A percentile compares a stretch with the other conserved stretches of the same genome.
Evolutionary conservation across 345 rosid genomes (phyloP).

Genomic region (Boechera retrofracta): DNA sequence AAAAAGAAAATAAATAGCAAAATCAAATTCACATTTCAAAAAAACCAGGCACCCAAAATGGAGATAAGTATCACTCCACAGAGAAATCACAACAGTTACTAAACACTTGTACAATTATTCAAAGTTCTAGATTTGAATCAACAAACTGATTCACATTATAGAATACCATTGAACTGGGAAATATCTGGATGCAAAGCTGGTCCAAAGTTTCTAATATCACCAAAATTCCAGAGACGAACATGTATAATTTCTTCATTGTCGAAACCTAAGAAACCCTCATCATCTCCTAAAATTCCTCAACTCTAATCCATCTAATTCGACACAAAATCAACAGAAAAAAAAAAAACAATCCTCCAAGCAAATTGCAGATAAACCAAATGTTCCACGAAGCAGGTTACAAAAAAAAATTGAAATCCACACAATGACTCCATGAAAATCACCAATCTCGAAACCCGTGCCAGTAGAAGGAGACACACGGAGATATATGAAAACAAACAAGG

Average conservation of each 20-base stretch:
- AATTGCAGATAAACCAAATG: background rate
- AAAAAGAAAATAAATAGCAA: conserved; percentile 33
- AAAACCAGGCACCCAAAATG: conserved; percentile 1
- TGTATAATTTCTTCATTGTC: too few species aligned
- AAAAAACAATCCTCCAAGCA: conserved; percentile 20
- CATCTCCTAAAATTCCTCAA: background rate
- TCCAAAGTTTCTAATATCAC: background rate
- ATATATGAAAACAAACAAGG: background rate
- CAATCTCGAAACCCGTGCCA: conserved; percentile 33
- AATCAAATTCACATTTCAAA: conserved; percentile 38
- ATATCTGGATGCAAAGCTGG: background rate
- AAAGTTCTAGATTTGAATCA: too few species aligned
- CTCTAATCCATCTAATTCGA: background rate
- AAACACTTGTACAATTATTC: background rate
- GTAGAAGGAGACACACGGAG: conserved; percentile 22
- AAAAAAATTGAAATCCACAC: conserved; percentile 14
- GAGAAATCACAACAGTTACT: conserved; percentile 3
- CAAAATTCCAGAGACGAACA: background rate
- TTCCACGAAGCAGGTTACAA: background rate
- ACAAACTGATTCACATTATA: background rate
- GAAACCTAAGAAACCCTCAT: too few species aligned
- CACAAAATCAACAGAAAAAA: conserved; percentile 11
- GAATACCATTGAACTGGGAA: background rate
- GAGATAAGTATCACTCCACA: conserved; percentile 23
- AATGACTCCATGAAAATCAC: conserved; percentile 23